Conservation (phyloP, 768 basidiomycete species). For the Agrocybe chaxingu region DNA sequence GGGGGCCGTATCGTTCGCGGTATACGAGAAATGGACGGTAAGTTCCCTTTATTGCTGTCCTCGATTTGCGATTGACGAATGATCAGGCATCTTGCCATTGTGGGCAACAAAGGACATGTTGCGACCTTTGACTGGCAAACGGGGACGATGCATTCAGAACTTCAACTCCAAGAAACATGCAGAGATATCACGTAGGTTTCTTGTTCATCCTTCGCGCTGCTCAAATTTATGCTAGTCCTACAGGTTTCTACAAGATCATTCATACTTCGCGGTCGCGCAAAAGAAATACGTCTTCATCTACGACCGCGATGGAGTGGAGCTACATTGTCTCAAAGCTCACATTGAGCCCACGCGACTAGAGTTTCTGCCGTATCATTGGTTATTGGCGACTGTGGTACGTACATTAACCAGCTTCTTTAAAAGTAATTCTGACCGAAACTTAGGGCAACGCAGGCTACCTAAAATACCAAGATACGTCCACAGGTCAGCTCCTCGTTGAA, state of each 20-base stretch:
- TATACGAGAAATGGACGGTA: slow-evolving; percentile 92
- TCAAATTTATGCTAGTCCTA: neutral
- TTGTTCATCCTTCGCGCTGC: neutral
- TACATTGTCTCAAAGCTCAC: slow-evolving; percentile 81
- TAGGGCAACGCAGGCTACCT: slow-evolving; percentile 88
- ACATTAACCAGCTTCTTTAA: neutral
- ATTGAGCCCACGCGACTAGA: slow-evolving; percentile 89
- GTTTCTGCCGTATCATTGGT: slow-evolving; percentile 94
- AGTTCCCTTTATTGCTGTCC: slow-evolving; percentile 1
- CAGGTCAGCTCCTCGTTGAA: slow-evolving; percentile 79
- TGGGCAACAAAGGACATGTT: slow-evolving; percentile 79
- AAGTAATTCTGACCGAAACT: slow-evolving; percentile 1
- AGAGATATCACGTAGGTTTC: slow-evolving; percentile 73
- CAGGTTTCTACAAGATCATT: slow-evolving; percentile 91
- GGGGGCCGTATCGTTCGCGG: slow-evolving; percentile 79
- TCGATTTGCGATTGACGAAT: neutral
- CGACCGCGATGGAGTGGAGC: slow-evolving; percentile 88
- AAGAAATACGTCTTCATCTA: slow-evolving; percentile 96
- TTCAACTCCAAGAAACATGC: slow-evolving; percentile 88
- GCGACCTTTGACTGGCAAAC: slow-evolving; percentile 94
- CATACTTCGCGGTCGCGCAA: slow-evolving; percentile 93
- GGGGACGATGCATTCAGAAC: slow-evolving; percentile 79
- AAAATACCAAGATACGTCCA: slow-evolving; percentile 97
- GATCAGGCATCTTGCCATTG: slow-evolving; percentile 80
- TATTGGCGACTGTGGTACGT: slow-evolving; percentile 80